A percentile compares a stretch with the other conserved stretches of the same genome.
Evolutionary conservation across 2,329 filamentous ascomycete genomes (phyloP).

Genomic region (Ophiostoma angusticollis): DNA sequence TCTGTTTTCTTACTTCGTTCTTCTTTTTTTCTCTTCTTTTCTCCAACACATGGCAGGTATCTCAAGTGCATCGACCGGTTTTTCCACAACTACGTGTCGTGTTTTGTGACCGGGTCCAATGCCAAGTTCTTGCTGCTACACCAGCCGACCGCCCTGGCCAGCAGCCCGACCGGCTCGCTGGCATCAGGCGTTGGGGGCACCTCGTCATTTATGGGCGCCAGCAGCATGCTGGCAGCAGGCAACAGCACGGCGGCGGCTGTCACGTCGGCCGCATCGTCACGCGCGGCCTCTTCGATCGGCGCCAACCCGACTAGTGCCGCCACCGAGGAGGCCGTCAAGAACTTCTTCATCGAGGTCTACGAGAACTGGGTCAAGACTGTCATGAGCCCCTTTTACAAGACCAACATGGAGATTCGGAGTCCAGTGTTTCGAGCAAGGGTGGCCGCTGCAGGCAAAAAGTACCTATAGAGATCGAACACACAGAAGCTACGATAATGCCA

Average conservation of each 20-base stretch:
- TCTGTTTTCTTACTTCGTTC: background rate
- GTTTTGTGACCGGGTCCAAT: slow-evolving; percentile 85
- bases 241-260: slow-evolving; percentile 25
- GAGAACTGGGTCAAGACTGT: slow-evolving; percentile 93
- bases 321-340: slow-evolving; percentile 88
- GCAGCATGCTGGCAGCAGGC: slow-evolving; percentile 2
- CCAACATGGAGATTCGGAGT: slow-evolving; percentile 75
- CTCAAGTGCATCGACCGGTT: slow-evolving; percentile 95
- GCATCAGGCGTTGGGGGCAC: slow-evolving; percentile 13
- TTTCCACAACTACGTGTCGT: slow-evolving; percentile 89
- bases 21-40: background rate
- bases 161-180: slow-evolving; percentile 11
- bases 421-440: slow-evolving; percentile 75
- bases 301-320: slow-evolving; percentile 79
- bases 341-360: slow-evolving; percentile 92
- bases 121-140: slow-evolving; percentile 91
- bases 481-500: background rate
- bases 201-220: slow-evolving; percentile 1
- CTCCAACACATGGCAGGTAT: slow-evolving; percentile 50
- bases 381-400: slow-evolving; percentile 91
- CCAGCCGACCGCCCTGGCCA: slow-evolving; percentile 41
- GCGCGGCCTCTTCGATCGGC: slow-evolving; percentile 57
- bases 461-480: slow-evolving; percentile 40
- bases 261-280: slow-evolving; percentile 24
- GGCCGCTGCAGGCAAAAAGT: slow-evolving; percentile 81